Evolutionary conservation across 75 land plant species (phyloP), one percentile per base, ranked within the genome.

Genomic region (Isoetes taiwanensis): DNA sequence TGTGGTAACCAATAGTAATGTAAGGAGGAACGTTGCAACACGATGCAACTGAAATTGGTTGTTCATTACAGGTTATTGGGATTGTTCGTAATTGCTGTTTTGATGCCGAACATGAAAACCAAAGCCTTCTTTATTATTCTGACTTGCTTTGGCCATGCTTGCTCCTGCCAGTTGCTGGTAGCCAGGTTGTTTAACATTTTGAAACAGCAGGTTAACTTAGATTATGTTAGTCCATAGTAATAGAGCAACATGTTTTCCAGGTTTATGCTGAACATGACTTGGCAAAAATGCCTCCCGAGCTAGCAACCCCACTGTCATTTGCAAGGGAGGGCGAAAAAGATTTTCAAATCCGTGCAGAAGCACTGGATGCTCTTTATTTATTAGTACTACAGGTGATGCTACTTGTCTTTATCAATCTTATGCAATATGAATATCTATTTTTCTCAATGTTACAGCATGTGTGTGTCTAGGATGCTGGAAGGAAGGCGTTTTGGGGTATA

Each of bases 11-110:
- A n/a, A n/a, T n/a, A n/a, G n/a, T n/a, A n/a, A n/a, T n/a, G n/a
- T n/a, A n/a, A n/a, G n/a, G n/a, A n/a, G n/a, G n/a, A n/a, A n/a
- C n/a, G n/a, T n/a, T n/a, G n/a, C n/a, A n/a, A n/a, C n/a, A n/a
- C n/a, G n/a, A n/a, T n/a, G n/a, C n/a, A n/a, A n/a, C n/a, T n/a
- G n/a, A n/a, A n/a, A n/a, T n/a, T n/a, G n/a, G n/a, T n/a, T n/a
- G n/a, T 69, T 10, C n/a, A 19, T 64, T 37, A 25, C 64, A 83
- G 94, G 85, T 93, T 50, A 67, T 73, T 17, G 95, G 98, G 21
- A 81, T 95, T 6, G 72, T 93, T 32, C 72, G 86, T 1, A 93
- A 93, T 43, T 93, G 98, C 46, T 93, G 98, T 63, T 93, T 93
- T 73, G 98, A 93, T 39, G 89, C 95, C 21, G 94, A 80, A 42